Conservation (phyloP, 2,329 filamentous ascomycete species). For the Aspergillus piperis region DNA sequence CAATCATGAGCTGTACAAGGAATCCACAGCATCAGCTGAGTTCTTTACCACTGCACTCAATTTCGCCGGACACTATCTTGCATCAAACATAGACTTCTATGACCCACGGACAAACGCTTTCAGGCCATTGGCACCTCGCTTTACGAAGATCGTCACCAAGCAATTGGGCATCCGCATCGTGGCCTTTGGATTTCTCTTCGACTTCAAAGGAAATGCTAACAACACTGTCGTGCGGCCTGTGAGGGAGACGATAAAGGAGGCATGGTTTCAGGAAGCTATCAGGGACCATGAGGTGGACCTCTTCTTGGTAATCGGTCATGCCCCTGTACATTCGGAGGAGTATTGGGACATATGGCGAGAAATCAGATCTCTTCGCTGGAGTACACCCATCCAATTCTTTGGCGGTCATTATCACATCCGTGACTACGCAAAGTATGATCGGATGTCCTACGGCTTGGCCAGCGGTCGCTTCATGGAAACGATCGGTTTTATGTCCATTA, state of each 20-base stretch:
- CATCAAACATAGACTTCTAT: constrained; percentile 89
- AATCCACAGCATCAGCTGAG: constrained; percentile 75
- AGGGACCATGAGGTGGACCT: constrained; percentile 77
- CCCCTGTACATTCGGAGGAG: constrained; percentile 78
- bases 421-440: constrained; percentile 78
- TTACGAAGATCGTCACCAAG: constrained; percentile 87
- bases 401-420: constrained; percentile 89
- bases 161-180: constrained; percentile 81
- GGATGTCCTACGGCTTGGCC: constrained; percentile 74
- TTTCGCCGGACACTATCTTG: constrained; percentile 77
- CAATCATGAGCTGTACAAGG: constrained; percentile 93
- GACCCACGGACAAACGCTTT: constrained; percentile 69
- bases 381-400: constrained; percentile 86
- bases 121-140: constrained; percentile 77
- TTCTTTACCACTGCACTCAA: constrained; percentile 78
- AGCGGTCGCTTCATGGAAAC: constrained; percentile 95
- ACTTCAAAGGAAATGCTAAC: constrained; percentile 87
- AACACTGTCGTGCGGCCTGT: constrained; percentile 85
- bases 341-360: constrained; percentile 75
- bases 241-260: constrained; percentile 74
- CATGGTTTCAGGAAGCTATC: constrained; percentile 87
- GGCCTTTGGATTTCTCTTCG: constrained; percentile 91
- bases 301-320: constrained; percentile 83
- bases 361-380: constrained; percentile 74
- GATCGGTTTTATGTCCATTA: constrained; percentile 87